Percentiles rank a stretch among this genome's conserved stretches.
These are phyloP conservation scores for Kalmusia sp. DNA, from an alignment of 2,329 filamentous ascomycete species.

Conservation along the genomic window DNA sequence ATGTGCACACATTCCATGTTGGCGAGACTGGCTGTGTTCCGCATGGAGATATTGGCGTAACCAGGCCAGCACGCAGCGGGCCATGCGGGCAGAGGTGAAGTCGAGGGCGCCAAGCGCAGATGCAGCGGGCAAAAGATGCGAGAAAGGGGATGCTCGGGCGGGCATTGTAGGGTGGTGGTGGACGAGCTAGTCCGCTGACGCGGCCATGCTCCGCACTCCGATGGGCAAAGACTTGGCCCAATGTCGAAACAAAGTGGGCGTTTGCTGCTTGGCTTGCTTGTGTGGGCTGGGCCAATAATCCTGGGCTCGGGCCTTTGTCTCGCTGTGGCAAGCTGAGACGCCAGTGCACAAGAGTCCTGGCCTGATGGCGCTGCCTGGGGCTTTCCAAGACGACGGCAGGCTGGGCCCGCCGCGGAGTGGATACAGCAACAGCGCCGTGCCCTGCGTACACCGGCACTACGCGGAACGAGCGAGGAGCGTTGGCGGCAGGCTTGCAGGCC, in stretches of 20 bases:
- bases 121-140: not conserved
- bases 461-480: not conserved
- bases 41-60: conserved; percentile 1
- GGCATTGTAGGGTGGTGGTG: no score
- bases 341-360: conserved; percentile 9
- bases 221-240: conserved; percentile 33
- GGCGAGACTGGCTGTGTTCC: not conserved
- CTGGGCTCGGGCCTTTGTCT: conserved; percentile 40
- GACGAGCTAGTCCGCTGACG: conserved; percentile 38
- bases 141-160: not conserved
- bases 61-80: not conserved
- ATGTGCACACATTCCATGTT: conserved; percentile 1
- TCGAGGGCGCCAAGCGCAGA: not conserved
- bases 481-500: conserved; percentile 2
- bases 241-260: conserved; percentile 37
- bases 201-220: conserved; percentile 33
- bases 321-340: conserved; percentile 40
- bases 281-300: conserved; percentile 39
- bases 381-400: conserved; percentile 23
- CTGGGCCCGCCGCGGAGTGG: conserved; percentile 12
- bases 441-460: not conserved
- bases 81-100: not conserved
- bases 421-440: conserved; percentile 6
- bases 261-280: conserved; percentile 43
- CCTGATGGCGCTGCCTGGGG: conserved; percentile 19